Evolutionary conservation across 257 asterid species (phyloP).

Genomic region (Fraxinus americana): DNA sequence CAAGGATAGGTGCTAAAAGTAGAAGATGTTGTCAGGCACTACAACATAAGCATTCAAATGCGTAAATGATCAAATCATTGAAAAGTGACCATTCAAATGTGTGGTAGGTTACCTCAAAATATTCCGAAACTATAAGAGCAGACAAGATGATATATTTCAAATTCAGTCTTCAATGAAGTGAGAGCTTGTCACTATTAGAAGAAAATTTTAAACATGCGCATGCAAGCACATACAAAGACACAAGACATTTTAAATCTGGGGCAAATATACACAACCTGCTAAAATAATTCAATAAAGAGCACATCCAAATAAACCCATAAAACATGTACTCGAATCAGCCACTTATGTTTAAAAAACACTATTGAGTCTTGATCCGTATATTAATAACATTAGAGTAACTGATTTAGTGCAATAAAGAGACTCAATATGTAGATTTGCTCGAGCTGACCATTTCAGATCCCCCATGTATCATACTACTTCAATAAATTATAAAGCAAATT

Average conservation of each 20-base stretch:
- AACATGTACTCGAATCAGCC: not conserved
- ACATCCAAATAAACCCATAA: not conserved
- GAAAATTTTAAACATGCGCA: not conserved
- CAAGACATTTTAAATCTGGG: not conserved
- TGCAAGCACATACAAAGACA: not conserved
- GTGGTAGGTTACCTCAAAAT: not conserved
- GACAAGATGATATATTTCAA: not conserved
- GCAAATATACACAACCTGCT: not conserved
- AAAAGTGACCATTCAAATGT: not conserved
- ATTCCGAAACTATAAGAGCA: not conserved
- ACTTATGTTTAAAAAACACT: not conserved
- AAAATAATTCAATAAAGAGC: not conserved
- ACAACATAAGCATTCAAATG: not conserved
- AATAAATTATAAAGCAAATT: conserved; percentile 14
- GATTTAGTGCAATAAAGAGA: not conserved
- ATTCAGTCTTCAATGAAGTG: not conserved
- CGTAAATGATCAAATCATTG: not conserved
- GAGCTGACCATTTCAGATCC: conserved; percentile 22
- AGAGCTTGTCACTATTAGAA: not conserved
- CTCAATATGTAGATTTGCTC: not conserved
- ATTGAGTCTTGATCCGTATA: not conserved
- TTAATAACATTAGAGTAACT: not conserved
- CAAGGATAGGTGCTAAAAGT: not conserved
- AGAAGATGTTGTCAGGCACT: not conserved
- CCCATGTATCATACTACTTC: conserved; percentile 22